A percentile compares a stretch with the other conserved stretches of the same genome.
phyloP scores from a whole-genome alignment of 768 basidiomycete species.

The Suillus occidentalis region DNA sequence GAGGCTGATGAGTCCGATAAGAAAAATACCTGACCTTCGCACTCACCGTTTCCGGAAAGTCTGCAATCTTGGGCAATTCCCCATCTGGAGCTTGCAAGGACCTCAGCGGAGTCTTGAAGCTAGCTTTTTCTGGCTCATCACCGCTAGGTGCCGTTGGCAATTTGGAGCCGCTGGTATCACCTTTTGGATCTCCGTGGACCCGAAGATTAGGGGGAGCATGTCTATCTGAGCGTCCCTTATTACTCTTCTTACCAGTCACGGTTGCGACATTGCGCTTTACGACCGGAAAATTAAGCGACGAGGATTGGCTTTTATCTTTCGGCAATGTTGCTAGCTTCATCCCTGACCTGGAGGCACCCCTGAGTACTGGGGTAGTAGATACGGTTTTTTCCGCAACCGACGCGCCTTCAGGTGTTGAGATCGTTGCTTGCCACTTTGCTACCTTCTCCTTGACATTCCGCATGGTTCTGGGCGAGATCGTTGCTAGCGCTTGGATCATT shows the following conservation, averaged over 20 bases:
- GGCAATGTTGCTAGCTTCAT: not conserved
- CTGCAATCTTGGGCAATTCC: slow-evolving; percentile 28
- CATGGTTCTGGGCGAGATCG: slow-evolving; percentile 27
- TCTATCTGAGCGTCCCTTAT: slow-evolving; percentile 10
- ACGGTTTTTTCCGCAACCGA: slow-evolving; percentile 8
- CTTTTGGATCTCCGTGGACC: slow-evolving; percentile 8
- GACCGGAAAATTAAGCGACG: slow-evolving; percentile 44
- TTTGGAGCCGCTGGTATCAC: slow-evolving; percentile 16
- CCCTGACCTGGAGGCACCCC: slow-evolving; percentile 11
- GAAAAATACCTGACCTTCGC: slow-evolving; percentile 8
- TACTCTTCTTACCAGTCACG: slow-evolving; percentile 22
- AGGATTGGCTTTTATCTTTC: slow-evolving; percentile 16
- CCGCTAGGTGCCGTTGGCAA: slow-evolving; percentile 8
- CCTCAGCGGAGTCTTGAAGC: slow-evolving; percentile 8
- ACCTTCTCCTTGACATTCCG: slow-evolving; percentile 36
- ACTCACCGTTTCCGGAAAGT: slow-evolving; percentile 40
- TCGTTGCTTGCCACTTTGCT: slow-evolving; percentile 34
- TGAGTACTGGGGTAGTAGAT: slow-evolving; percentile 4
- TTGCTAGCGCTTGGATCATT: slow-evolving; percentile 10
- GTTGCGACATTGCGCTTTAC: slow-evolving; percentile 37
- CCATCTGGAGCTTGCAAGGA: slow-evolving; percentile 7
- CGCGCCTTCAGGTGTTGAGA: slow-evolving; percentile 15
- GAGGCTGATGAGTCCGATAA: slow-evolving; percentile 16
- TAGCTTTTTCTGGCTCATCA: slow-evolving; percentile 5
- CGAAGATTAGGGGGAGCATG: slow-evolving; percentile 6